Evolutionary conservation across 768 basidiomycete genomes (phyloP), one percentile per base, ranked within the genome.

Genomic region (Hebeloma cylindrosporum): DNA sequence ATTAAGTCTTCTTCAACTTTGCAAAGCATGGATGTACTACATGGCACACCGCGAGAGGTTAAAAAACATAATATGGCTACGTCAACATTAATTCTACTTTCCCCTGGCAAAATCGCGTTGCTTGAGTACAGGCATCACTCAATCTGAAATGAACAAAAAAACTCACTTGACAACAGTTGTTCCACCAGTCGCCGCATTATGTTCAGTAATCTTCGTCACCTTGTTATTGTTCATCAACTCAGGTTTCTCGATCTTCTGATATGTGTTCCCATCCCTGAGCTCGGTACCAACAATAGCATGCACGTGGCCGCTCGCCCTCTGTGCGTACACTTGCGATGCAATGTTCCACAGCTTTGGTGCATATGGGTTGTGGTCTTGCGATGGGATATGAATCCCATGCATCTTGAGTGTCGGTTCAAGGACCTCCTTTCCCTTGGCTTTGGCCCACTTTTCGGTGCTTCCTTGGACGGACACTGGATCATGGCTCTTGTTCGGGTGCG

Each of bases 221-320:
- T 40, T 27, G 9, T 38, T 16, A 30, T 52, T 52, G 26, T 29
- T 29, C 40, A 44, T 23, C 14, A 52, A 34, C 5, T n/a, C 33
- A 7, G 41, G 41, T 32, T 47, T 52, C 20, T 52, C 51, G 16
- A 52, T 44, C 26, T 20, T 52, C 3, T 47, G 39, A 13, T 47
- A 52, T 3, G 48, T 38, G 25, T 40, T 48, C 3, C 18, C 26
- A 1, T 34, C 36, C 17, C 42, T 29, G 14, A 38, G 38, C 6
- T 14, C 17, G 9, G 28, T 23, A n/a, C 51, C 51, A 16, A 52
- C 41, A 11, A 52, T 21, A n/a, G 42, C 51, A 21, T 43, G 41
- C 4, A 39, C 36, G 20, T 30, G 7, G 5, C 51, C 51, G 11
- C 30, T 22, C 2, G 51, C 41, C 10, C 39, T 27, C 36, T 48